phyloP scores from a whole-genome alignment of 768 basidiomycete genomes.

The Arthromyces matolae region DNA sequence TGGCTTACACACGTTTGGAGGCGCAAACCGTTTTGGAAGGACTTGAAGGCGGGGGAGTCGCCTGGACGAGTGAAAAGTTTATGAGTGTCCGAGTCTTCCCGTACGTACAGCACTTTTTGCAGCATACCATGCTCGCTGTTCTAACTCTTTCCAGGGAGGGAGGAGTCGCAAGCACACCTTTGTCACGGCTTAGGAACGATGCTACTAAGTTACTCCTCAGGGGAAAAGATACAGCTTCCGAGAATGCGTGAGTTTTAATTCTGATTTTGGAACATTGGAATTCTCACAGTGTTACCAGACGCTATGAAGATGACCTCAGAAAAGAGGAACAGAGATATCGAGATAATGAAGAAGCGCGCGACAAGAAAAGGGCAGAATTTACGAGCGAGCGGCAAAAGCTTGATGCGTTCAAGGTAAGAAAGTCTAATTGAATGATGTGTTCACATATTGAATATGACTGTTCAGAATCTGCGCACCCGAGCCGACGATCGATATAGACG shows the following conservation, averaged over 20 bases:
- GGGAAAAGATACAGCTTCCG: slow-evolving; percentile 43
- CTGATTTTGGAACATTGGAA: too few species aligned
- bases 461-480: slow-evolving; percentile 25
- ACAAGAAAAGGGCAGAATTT: slow-evolving; percentile 27
- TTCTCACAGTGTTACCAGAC: slow-evolving; percentile 29
- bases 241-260: slow-evolving; percentile 40
- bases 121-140: not conserved
- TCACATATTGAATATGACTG: not conserved
- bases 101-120: slow-evolving; percentile 29
- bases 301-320: slow-evolving; percentile 38
- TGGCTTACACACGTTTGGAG: slow-evolving; percentile 60
- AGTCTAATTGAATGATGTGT: too few species aligned
- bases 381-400: slow-evolving; percentile 25
- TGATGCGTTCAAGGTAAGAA: slow-evolving; percentile 30
- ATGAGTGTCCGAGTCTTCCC: slow-evolving; percentile 53
- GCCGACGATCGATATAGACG: slow-evolving; percentile 12
- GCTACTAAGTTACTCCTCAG: slow-evolving; percentile 50
- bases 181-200: slow-evolving; percentile 26
- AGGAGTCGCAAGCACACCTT: slow-evolving; percentile 52
- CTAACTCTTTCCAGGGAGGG: slow-evolving; percentile 48
- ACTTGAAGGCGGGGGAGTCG: slow-evolving; percentile 48
- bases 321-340: slow-evolving; percentile 36
- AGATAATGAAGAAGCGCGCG: slow-evolving; percentile 22
- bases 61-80: slow-evolving; percentile 63
- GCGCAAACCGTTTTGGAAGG: slow-evolving; percentile 51